A percentile compares a stretch with the other conserved stretches of the same genome.
phyloP scores from a whole-genome alignment of 257 asterid genomes.

The Solanum tarijense region DNA sequence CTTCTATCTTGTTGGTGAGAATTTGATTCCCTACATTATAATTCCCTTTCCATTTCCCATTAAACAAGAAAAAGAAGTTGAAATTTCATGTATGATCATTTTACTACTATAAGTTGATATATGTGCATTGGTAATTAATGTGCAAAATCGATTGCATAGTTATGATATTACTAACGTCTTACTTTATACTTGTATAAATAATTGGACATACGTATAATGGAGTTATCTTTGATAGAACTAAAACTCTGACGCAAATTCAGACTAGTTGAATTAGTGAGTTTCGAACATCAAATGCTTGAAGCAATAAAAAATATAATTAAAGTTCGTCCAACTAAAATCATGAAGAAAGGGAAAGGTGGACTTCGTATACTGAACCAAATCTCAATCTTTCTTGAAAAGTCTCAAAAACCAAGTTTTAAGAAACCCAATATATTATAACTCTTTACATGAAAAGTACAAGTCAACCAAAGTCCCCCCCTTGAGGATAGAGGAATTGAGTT shows the following conservation, averaged over 20 bases:
- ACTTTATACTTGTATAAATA: not conserved
- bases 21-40: not conserved
- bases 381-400: constrained; percentile 22
- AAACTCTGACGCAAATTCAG: not conserved
- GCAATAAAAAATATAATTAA: not conserved
- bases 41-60: not conserved
- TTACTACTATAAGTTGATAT: not conserved
- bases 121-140: not conserved
- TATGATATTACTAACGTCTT: not conserved
- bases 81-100: not conserved
- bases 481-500: not conserved
- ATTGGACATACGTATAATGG: not conserved
- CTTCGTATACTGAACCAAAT: not conserved
- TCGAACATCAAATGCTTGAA: not conserved
- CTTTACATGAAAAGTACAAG: constrained; percentile 33
- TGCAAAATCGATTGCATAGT: not conserved
- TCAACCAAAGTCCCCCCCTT: constrained; percentile 12
- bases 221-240: not conserved
- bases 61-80: not conserved
- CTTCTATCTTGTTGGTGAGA: not conserved
- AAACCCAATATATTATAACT: constrained; percentile 16
- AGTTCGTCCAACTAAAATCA: not conserved
- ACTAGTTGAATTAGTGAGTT: not conserved
- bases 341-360: not conserved
- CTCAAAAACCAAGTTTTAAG: constrained; percentile 10